A percentile compares a stretch with the other conserved stretches of the same genome.
Conservation (phyloP, 768 basidiomycete genomes). For the Aureoboletus auriporus region DNA sequence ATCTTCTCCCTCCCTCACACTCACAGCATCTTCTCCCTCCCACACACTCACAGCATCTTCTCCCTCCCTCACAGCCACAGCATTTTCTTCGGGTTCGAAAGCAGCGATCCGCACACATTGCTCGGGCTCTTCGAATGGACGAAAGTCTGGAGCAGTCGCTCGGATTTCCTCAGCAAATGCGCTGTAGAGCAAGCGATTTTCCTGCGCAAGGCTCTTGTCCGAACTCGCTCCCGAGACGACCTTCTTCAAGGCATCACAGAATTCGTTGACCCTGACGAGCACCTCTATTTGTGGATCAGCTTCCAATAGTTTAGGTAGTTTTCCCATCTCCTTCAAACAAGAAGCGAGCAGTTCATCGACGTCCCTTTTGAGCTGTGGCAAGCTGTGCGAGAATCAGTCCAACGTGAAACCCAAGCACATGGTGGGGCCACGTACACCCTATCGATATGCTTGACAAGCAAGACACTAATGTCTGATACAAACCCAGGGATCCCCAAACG, state of each 20-base stretch:
- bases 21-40: too few species aligned
- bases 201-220: constrained; percentile 36
- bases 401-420: background rate
- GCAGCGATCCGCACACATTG: constrained; percentile 9
- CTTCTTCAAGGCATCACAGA: constrained; percentile 38
- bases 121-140: constrained; percentile 22
- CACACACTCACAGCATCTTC: too few species aligned
- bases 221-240: constrained; percentile 31
- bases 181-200: constrained; percentile 30
- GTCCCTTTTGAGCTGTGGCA: constrained; percentile 42
- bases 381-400: constrained; percentile 30
- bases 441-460: constrained; percentile 52
- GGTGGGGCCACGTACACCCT: constrained; percentile 38
- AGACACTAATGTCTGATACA: constrained; percentile 46
- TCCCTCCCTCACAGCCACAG: too few species aligned
- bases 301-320: constrained; percentile 38
- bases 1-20: too few species aligned
- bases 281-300: constrained; percentile 45
- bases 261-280: constrained; percentile 38
- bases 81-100: constrained; percentile 12
- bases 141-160: constrained; percentile 40
- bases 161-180: constrained; percentile 34
- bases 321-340: constrained; percentile 31
- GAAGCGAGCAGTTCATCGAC: constrained; percentile 37
- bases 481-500: constrained; percentile 56